Evolutionary conservation across 2,329 filamentous ascomycete genomes (phyloP), one percentile per base, ranked within the genome.

Genomic region (Botrytis byssoidea): DNA sequence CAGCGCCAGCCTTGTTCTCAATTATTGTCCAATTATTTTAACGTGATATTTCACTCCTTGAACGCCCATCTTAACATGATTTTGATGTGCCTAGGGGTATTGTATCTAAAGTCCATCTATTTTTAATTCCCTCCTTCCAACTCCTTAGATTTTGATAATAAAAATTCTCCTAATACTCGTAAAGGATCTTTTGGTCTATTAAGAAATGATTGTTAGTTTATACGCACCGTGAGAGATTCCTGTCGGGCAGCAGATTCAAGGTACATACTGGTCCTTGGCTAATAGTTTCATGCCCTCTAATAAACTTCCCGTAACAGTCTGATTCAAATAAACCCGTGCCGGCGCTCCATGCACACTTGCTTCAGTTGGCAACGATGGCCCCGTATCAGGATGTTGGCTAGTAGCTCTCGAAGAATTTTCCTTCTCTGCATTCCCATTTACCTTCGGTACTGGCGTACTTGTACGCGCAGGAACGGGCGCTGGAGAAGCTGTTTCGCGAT

Each of bases 271-370:
- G 60, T 93, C 90, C 77, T 88, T 90, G 7, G 90, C 91, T 74
- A 94, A 81, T 72, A 87, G 82, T 83, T 93, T 94, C 90, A 94
- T 92, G 37, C 91, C 92, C 78, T 94, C 91, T 57, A 94, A 83
- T 74, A 94, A 79, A 40, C 88, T 86, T 0, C 88, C 88, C 0
- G 91, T 92, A 59, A 94, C 87, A 78, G 90, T 92, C 67, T 87
- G 86, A 79, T 94, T 94, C 77, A 94, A 82, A 81, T 93, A 94
- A 78, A 89, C 87, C 63, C 92, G 87, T 8, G 89, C 89, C 0
- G 90, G 89, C 35, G 91, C 92, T 65, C 92, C 91, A 79, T 93
- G 90, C 1, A 86, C 82, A 1, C 88, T 85, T 22, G 89, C 86
- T 79, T 91, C 87, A 20, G 86, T 82, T 1, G 90, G 90, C 81